phyloP scores from a whole-genome alignment of 1,139 yeast genomes.

The Kodamaea arcana region DNA sequence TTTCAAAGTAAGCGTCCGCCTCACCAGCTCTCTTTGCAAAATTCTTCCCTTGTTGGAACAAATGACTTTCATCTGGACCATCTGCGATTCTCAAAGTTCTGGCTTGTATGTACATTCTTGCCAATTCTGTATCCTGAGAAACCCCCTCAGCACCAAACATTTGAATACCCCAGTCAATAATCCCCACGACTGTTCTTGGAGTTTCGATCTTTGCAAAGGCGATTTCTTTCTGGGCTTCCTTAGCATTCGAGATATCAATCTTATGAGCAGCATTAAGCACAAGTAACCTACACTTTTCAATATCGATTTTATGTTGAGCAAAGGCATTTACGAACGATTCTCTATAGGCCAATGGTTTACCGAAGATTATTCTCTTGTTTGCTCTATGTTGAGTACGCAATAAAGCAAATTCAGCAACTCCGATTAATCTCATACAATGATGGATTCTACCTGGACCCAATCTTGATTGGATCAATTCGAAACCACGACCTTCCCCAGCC shows the following conservation, averaged over 20 bases:
- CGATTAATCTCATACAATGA: slow-evolving; percentile 70
- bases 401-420: slow-evolving; percentile 62
- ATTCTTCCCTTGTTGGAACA: slow-evolving; percentile 53
- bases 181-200: slow-evolving; percentile 52
- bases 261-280: slow-evolving; percentile 66
- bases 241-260: slow-evolving; percentile 55
- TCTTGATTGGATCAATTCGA: slow-evolving; percentile 65
- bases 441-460: slow-evolving; percentile 73
- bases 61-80: slow-evolving; percentile 74
- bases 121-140: slow-evolving; percentile 59
- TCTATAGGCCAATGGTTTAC: slow-evolving; percentile 49
- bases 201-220: slow-evolving; percentile 69
- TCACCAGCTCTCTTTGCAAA: slow-evolving; percentile 33
- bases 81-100: slow-evolving; percentile 68
- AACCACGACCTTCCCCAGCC: slow-evolving; percentile 57
- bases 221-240: slow-evolving; percentile 55
- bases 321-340: slow-evolving; percentile 50
- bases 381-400: slow-evolving; percentile 53
- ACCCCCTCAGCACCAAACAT: slow-evolving; percentile 70
- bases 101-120: slow-evolving; percentile 51
- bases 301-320: slow-evolving; percentile 57
- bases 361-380: slow-evolving; percentile 52
- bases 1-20: slow-evolving; percentile 33
- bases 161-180: slow-evolving; percentile 67
- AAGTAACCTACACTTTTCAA: slow-evolving; percentile 54